Evolutionary conservation across 1,139 yeast species (phyloP), one percentile per base, ranked within the genome.

Genomic region (Scheffersomyces illinoinensis): DNA sequence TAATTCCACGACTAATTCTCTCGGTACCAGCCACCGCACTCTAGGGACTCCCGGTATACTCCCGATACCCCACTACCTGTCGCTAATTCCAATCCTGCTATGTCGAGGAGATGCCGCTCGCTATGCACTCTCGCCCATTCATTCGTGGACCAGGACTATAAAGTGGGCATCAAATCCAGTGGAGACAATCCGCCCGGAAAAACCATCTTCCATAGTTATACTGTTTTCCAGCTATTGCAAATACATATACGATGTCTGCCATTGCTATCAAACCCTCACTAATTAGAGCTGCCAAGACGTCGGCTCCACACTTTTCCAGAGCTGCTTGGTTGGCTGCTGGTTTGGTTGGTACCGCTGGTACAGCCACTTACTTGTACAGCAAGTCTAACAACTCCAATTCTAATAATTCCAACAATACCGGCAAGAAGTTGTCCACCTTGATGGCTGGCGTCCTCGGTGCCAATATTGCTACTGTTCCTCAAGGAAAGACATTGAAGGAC

Each of bases 401-500:
- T 59, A 55, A 54, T 55, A 57, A 61, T 54, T 23, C 39, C 51
- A 56, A 53, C 52, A 55, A 54, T 55, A 55, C 52, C 33, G 54
- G 47, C 49, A 47, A 33, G 23, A 54, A 56, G 47, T 53, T 62
- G 56, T 66, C 59, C 57, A 59, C 58, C 4, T 60, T 62, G 50
- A 57, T 68, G 52, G 76, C 70, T 17, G 70, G 71, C 7, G 64
- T 72, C 33, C 68, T 69, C 19, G 55, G 65, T 49, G 60, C 68
- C 54, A 67, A 71, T 58, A 58, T 57, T 6, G 79, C 79, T 10
- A 60, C 53, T 2, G 52, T 61, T 54, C 64, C 65, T 10, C 51
- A 61, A 62, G 63, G 78, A 66, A 68, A 82, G 65, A 67, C 76
- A 6, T 73, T 68, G 56, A 78, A 78, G 18, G 92, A 90, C 63